Evolutionary conservation across 306 rosid species (phyloP).

Genomic region (Citrullus amarus): DNA sequence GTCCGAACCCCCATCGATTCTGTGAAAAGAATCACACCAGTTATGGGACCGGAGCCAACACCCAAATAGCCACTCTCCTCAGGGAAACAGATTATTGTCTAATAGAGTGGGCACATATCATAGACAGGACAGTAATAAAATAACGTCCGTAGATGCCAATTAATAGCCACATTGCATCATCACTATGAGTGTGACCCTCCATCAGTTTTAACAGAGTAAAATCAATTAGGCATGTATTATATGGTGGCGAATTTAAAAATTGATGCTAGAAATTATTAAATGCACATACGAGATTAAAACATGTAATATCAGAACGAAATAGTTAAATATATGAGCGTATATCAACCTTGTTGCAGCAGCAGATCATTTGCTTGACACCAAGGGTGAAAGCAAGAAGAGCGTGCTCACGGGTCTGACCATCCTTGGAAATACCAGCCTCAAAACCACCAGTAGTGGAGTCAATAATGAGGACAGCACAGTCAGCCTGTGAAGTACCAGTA

Average conservation of each 20-base stretch:
- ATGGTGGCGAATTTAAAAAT: too few species aligned
- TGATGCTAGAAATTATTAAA: too few species aligned
- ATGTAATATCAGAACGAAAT: background rate
- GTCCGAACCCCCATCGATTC: slow-evolving; percentile 3
- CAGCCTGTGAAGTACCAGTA: slow-evolving; percentile 44
- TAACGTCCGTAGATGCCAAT: background rate
- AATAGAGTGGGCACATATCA: background rate
- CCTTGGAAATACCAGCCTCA: slow-evolving; percentile 17
- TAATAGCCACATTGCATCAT: background rate
- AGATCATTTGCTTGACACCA: slow-evolving; percentile 20
- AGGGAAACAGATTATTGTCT: background rate
- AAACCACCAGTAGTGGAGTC: slow-evolving; percentile 20
- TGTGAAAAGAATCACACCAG: background rate
- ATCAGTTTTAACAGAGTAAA: background rate
- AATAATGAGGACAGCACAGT: slow-evolving; percentile 20
- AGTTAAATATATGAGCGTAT: background rate
- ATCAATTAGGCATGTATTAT: too few species aligned
- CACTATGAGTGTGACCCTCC: background rate
- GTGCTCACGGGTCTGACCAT: slow-evolving; percentile 17
- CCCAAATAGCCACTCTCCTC: slow-evolving; percentile 9
- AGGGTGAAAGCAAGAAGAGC: slow-evolving; percentile 16
- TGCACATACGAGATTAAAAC: too few species aligned
- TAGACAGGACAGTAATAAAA: background rate
- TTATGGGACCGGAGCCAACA: background rate
- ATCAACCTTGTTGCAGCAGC: slow-evolving; percentile 18